Evolutionary conservation across 257 asterid species (phyloP).

Genomic region (Solanum dulcamara): DNA sequence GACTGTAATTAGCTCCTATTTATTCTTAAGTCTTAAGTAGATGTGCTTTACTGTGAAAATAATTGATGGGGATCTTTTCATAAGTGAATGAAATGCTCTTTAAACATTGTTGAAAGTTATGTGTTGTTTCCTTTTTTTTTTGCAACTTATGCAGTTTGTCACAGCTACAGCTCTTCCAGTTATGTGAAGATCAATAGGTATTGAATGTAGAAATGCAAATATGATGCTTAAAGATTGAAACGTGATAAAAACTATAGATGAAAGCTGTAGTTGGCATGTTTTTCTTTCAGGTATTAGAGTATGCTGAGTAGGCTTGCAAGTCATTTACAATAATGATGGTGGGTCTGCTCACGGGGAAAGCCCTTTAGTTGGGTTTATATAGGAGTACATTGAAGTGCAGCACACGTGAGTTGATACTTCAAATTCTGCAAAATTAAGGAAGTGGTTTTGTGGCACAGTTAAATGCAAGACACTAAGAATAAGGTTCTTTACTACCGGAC

Average conservation of each 20-base stretch:
- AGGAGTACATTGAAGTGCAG: not conserved
- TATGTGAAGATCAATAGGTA: not conserved
- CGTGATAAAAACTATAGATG: not conserved
- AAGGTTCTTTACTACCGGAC: too few species aligned
- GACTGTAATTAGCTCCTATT: slow-evolving; percentile 9
- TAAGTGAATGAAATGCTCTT: slow-evolving; percentile 6
- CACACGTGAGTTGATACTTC: not conserved
- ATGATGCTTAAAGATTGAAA: not conserved
- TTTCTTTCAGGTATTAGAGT: not conserved
- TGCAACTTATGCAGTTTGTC: not conserved
- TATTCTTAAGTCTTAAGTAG: not conserved
- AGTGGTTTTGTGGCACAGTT: not conserved
- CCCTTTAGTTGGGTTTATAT: not conserved
- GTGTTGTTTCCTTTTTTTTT: not conserved
- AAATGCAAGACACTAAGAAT: not conserved
- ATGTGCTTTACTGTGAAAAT: not conserved
- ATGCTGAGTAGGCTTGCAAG: not conserved
- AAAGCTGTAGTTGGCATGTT: not conserved
- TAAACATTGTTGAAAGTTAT: not conserved
- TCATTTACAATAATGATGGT: not conserved
- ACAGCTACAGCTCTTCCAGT: not conserved
- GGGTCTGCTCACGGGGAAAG: not conserved
- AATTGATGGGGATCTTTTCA: slow-evolving; percentile 3
- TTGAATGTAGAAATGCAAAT: not conserved
- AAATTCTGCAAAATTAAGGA: not conserved